phyloP scores from a whole-genome alignment of 2,329 filamentous ascomycete genomes.

The Immersiporthe knoxdaviesiana region DNA sequence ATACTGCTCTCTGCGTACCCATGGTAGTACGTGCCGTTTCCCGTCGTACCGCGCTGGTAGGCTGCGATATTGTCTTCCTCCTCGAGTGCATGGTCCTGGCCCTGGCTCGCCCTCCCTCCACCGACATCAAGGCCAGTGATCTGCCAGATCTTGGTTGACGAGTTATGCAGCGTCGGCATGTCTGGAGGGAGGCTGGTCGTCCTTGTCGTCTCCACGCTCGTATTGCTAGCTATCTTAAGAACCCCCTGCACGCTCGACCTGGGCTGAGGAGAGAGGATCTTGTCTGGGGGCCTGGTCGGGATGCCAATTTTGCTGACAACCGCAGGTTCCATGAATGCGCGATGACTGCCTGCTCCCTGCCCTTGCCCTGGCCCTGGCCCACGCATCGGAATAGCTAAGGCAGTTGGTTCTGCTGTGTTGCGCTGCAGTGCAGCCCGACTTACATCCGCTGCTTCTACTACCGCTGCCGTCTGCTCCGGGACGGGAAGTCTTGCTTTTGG shows the following conservation, averaged over 20 bases:
- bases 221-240: constrained; percentile 29
- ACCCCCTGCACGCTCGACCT: constrained; percentile 31
- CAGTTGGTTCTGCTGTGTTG: constrained; percentile 1
- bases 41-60: constrained; percentile 25
- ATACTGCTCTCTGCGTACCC: constrained; percentile 28
- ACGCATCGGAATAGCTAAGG: not conserved
- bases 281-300: constrained; percentile 24
- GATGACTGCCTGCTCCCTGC: not conserved
- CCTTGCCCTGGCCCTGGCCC: not conserved
- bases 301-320: constrained; percentile 18
- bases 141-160: constrained; percentile 46
- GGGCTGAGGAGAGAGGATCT: constrained; percentile 33
- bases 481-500: not conserved
- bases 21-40: constrained; percentile 30
- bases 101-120: constrained; percentile 24
- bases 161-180: constrained; percentile 37
- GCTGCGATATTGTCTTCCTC: constrained; percentile 29
- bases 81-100: constrained; percentile 6
- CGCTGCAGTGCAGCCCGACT: constrained; percentile 2
- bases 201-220: constrained; percentile 11
- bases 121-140: constrained; percentile 46
- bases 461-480: not conserved
- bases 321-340: not conserved
- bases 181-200: constrained; percentile 14
- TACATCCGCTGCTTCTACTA: no score